Evolutionary conservation across 2,329 filamentous ascomycete species (phyloP), one percentile per base, ranked within the genome.

Genomic region (Aspergillus pseudotamarii): DNA sequence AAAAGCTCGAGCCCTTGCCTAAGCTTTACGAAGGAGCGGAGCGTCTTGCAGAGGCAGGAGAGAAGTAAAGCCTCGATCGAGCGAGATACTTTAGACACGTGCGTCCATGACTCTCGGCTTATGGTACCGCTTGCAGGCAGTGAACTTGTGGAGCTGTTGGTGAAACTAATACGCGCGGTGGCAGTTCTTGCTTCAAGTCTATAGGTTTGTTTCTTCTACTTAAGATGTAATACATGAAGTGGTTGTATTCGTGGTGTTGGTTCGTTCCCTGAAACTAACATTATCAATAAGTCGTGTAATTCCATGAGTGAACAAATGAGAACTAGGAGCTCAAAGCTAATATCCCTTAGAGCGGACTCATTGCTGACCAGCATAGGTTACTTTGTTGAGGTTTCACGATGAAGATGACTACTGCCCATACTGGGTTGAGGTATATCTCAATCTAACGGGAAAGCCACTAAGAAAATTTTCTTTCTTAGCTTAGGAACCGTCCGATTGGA

Each of bases 11-110:
- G 48, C 66, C 67, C 2, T 10, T 69, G 56, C 67, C 67, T 1
- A 70, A 68, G 28, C 73, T 79, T 58, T 79, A 79, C 48, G 68
- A 75, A 41, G 68, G 71, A 14, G 70, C 67, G 3, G 74, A 75
- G 58, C 57, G 57, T 36, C 58, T 73, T 51, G 9, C 48, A 16
- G 28, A 51, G 10, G 16, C 3, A 1, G 16, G 28, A n/a, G 48
- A 51, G 28, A 32, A 51, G 48, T 51, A 32, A 9, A 51, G 0
- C 2, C 26, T 2, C 16, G 5, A 32, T 11, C 12, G 1, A 16
- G n/a, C 1, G 28, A 51, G 16, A 51, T 51, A n/a, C 16, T 32
- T 11, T n/a, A 30, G 28, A n/a, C 28, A 6, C 4, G 16, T n/a
- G 28, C 14, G 34, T 11, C 6, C n/a, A n/a, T 30, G 9, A 4